A percentile compares a stretch with the other conserved stretches of the same genome.
phyloP scores from a whole-genome alignment of 805 yeast species.

The Saturnispora sanitii region DNA sequence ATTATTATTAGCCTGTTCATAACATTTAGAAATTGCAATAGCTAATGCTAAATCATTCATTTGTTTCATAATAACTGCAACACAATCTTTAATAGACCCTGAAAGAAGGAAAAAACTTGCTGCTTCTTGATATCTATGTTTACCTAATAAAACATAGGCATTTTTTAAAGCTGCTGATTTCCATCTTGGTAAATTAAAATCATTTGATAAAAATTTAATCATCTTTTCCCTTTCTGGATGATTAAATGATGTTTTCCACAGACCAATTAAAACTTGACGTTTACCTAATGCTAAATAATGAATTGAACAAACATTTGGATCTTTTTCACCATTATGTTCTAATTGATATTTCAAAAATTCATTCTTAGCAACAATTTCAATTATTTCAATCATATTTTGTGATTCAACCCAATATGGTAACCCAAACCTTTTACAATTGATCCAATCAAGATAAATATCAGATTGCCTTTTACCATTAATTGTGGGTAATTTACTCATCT shows the following conservation, averaged over 20 bases:
- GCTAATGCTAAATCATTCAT: slow-evolving; percentile 66
- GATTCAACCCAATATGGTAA: slow-evolving; percentile 61
- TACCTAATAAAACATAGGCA: slow-evolving; percentile 82
- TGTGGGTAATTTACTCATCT: slow-evolving; percentile 20
- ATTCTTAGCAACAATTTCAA: slow-evolving; percentile 65
- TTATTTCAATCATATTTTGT: slow-evolving; percentile 35
- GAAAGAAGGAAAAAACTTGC: slow-evolving; percentile 83
- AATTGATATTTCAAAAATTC: slow-evolving; percentile 40
- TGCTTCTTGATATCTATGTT: slow-evolving; percentile 79
- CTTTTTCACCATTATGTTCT: slow-evolving; percentile 38
- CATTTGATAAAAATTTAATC: slow-evolving; percentile 65
- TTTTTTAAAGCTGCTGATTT: slow-evolving; percentile 81
- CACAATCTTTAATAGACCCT: slow-evolving; percentile 65
- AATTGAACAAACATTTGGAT: slow-evolving; percentile 67
- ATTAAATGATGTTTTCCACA: slow-evolving; percentile 72
- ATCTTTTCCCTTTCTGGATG: slow-evolving; percentile 80
- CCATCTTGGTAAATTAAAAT: slow-evolving; percentile 73
- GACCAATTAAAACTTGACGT: slow-evolving; percentile 63
- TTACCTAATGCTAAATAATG: slow-evolving; percentile 71
- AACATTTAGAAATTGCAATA: slow-evolving; percentile 68
- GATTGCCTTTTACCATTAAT: not conserved
- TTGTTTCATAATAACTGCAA: slow-evolving; percentile 60
- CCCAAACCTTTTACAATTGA: slow-evolving; percentile 47
- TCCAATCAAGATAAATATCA: slow-evolving; percentile 45
- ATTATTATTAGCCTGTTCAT: slow-evolving; percentile 47